Evolutionary conservation across 164 flowering plant genomes (phyloP).

Genomic region (Tinospora cordifolia): DNA sequence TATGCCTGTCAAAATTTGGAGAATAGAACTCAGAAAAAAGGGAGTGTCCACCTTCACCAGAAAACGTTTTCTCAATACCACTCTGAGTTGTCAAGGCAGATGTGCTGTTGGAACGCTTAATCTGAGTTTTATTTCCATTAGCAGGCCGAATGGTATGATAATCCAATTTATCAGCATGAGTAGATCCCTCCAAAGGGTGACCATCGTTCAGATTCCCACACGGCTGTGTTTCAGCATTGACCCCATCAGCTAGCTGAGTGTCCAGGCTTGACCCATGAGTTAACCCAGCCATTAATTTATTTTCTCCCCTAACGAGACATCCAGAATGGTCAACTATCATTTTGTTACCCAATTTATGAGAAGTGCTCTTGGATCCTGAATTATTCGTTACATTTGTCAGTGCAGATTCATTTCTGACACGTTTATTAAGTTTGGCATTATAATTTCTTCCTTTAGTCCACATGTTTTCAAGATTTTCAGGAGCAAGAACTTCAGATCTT

Average conservation of each 20-base stretch:
- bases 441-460: constrained; percentile 95
- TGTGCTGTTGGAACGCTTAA: constrained; percentile 29
- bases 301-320: constrained; percentile 24
- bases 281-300: constrained; percentile 16
- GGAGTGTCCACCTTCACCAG: constrained; percentile 9
- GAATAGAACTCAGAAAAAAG: constrained; percentile 42
- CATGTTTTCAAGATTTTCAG: constrained; percentile 98
- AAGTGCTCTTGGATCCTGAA: constrained; percentile 17
- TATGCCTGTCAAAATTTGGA: constrained; percentile 30
- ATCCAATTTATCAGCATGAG: constrained; percentile 16
- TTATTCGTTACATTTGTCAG: constrained; percentile 22
- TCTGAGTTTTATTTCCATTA: constrained; percentile 14
- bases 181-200: constrained; percentile 16
- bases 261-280: constrained; percentile 15
- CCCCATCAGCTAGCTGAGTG: constrained; percentile 14
- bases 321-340: constrained; percentile 16
- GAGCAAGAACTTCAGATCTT: constrained; percentile 91
- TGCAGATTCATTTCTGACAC: constrained; percentile 18
- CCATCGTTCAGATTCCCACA: constrained; percentile 27
- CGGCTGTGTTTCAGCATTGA: constrained; percentile 1
- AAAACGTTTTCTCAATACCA: constrained; percentile 12
- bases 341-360: constrained; percentile 25
- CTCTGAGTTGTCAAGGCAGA: constrained; percentile 21
- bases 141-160: constrained; percentile 6
- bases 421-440: constrained; percentile 45